Evolutionary conservation across 2,329 filamentous ascomycete species (phyloP).

Genomic region (Cryphonectria radicalis): DNA sequence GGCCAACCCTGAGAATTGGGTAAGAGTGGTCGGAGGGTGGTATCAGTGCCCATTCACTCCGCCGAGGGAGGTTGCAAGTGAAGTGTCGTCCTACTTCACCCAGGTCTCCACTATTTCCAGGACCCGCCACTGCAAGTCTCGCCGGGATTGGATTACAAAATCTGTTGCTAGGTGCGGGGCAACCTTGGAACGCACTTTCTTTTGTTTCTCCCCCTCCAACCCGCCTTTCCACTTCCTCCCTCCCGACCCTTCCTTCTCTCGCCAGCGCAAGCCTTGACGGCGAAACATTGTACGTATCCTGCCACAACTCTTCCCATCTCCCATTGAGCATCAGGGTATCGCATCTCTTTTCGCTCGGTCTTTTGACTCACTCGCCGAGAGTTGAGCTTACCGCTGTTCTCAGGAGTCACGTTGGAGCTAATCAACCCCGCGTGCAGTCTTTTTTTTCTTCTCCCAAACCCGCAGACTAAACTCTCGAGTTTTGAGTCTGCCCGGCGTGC

Average conservation of each 20-base stretch:
- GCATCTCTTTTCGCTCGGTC: neutral
- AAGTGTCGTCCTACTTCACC: constrained; percentile 13
- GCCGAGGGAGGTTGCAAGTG: constrained; percentile 13
- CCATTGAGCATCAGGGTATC: neutral
- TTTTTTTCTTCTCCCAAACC: constrained; percentile 23
- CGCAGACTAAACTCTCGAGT: constrained; percentile 26
- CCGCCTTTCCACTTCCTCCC: constrained; percentile 29
- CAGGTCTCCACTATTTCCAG: constrained; percentile 3
- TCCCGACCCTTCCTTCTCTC: constrained; percentile 22
- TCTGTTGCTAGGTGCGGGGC: constrained; percentile 19
- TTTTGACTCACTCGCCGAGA: constrained; percentile 14
- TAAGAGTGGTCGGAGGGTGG: neutral
- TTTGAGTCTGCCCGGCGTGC: constrained; percentile 28
- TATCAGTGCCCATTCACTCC: neutral
- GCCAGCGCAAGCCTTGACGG: constrained; percentile 31
- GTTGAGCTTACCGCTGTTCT: neutral
- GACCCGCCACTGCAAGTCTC: constrained; percentile 27
- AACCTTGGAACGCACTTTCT: constrained; percentile 23
- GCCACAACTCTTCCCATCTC: neutral
- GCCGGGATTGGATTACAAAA: constrained; percentile 28
- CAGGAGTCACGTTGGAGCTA: constrained; percentile 15
- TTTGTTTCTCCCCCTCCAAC: constrained; percentile 16
- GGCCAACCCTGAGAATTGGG: constrained; percentile 23
- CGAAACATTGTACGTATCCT: constrained; percentile 28
- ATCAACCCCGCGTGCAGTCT: constrained; percentile 27